Base-by-base conservation (phyloP, 129 eudicot species). In the Heracleum sosnowskyi region DNA sequence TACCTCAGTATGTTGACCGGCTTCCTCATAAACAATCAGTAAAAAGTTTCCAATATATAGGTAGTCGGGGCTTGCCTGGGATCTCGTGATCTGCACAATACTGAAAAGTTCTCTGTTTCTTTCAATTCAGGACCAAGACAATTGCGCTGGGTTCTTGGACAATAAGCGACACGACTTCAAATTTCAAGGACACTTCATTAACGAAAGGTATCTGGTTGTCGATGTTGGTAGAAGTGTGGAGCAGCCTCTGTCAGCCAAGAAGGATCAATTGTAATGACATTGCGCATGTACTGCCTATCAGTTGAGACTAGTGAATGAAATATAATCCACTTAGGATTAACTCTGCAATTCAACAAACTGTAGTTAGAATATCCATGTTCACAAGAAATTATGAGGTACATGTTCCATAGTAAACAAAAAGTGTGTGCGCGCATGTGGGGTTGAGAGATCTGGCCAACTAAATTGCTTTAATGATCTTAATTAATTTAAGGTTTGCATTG, bases 201-300 rank as follows among this genome's bases (percentile, higher is more conserved):
- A 69, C 42, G 76, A 34, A 74, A 87, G 51, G 87, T 60, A 69
- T 81, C 83, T 17, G 82, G 44, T 6, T 82, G 91, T 60, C 79
- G 90, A 62, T 81, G 89, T 70, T 84, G 92, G 79, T 90, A 95
- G 75, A 88, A 95, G 70, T 95, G 97, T 60, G 98, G 98, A 44
- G 98, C 97, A 74, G 88, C 92, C 84, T 95, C 99, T 53, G 73
- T 86, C 22, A 96, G 83, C 97, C 99, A 96, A n/a, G 96, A 83
- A 66, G 95, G 99, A 53, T 96, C 97, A 24, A 96, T 86, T 5
- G 97, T 77, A 49, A 92, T 92, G 74, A 96, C 96, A 81, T 92
- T 96, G 57, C 99, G 91, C 99, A 96, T 96, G 86, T 96, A 96
- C 41, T 89, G 97, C 13, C 97, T 89, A 79, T 96, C 99, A 34